These are phyloP conservation scores for Fistulinella prunicolor DNA, from an alignment of 768 basidiomycete genomes.

Conservation along the genomic window DNA sequence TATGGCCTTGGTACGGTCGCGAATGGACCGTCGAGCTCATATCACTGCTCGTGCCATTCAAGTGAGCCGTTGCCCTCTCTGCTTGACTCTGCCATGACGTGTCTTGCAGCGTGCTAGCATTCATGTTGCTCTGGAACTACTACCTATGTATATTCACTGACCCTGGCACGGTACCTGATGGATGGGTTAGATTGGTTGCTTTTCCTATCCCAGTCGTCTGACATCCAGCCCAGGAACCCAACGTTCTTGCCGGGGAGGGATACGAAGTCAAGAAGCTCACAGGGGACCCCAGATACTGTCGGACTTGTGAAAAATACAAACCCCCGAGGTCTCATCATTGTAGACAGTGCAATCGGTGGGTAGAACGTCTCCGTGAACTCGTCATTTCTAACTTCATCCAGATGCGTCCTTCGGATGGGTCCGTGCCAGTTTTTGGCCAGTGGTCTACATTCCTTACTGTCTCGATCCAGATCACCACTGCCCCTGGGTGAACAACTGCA, in stretches of 20 bases:
- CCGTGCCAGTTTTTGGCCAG: constrained; percentile 18
- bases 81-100: constrained; percentile 9
- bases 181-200: constrained; percentile 56
- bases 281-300: constrained; percentile 79
- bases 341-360: constrained; percentile 76
- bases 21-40: constrained; percentile 72
- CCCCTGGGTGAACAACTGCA: constrained; percentile 93
- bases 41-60: constrained; percentile 82
- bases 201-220: not conserved
- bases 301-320: constrained; percentile 81
- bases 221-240: constrained; percentile 53
- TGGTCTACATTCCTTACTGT: constrained; percentile 5
- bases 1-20: constrained; percentile 91
- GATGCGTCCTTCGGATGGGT: constrained; percentile 92
- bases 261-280: constrained; percentile 91
- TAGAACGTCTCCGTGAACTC: constrained; percentile 7
- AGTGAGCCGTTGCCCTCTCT: constrained; percentile 49
- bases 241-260: constrained; percentile 60
- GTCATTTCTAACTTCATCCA: constrained; percentile 25
- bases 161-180: constrained; percentile 76
- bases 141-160: constrained; percentile 77
- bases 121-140: constrained; percentile 86
- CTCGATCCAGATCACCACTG: constrained; percentile 73
- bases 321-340: constrained; percentile 94
- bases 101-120: constrained; percentile 60